Evolutionary conservation across 2,329 filamentous ascomycete genomes (phyloP), one percentile per base, ranked within the genome.

Genomic region (Claviceps pusilla): DNA sequence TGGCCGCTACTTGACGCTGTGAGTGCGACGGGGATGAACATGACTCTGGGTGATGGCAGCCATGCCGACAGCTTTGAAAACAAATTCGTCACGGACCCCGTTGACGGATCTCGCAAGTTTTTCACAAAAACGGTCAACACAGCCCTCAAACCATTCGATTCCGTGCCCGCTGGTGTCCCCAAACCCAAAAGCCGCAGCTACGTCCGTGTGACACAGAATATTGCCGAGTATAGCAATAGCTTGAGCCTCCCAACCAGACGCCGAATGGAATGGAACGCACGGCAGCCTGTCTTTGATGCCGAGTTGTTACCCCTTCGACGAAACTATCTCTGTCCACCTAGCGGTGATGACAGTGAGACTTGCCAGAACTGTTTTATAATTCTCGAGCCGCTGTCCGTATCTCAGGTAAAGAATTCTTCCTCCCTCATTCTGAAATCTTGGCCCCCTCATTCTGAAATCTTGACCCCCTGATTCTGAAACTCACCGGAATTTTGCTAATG

Each of bases 191-290:
- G 79, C 67, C 65, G 73, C 48, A 56, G 69, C 35, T 72, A 73
- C 67, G 62, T 65, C 56, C 59, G 65, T 52, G 56, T 62, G 1
- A 70, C 73, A 11, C 69, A 75, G 24, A 84, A 79, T 54, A 95
- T 97, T 59, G 78, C 91, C 58, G 84, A 90, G 60, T 97, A 93
- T 68, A 89, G 84, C 52, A 78, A 86, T 61, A 95, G 87, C 64
- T 72, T 90, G 19, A 91, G 80, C 69, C 73, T 75, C 5, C 85
- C 82, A 28, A 59, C 61, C 69, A 81, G 57, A 73, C 80, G 54
- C 59, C 69, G 19, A 72, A 70, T 42, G 65, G 63, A 63, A 0
- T 86, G 84, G 70, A 73, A 80, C 39, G 73, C 79, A 42, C 71
- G 84, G n/a, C 88, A 97, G 61, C 87, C 89, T 1, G 93, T 98